Evolutionary conservation across 129 eudicot species (phyloP), one percentile per base, ranked within the genome.

Genomic region (Cynara cardunculus): DNA sequence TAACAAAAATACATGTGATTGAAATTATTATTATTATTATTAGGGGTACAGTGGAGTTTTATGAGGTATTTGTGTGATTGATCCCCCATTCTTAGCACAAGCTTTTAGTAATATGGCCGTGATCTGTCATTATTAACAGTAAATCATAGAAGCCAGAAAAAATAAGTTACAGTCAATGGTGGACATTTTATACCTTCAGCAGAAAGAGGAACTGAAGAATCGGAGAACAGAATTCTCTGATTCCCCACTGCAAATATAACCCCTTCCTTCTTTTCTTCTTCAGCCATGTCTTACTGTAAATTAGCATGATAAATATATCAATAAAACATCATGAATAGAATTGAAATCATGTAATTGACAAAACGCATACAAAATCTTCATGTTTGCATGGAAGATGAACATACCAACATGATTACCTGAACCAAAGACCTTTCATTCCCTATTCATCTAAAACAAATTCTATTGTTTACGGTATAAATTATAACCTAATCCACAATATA

Each of bases 151-250:
- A 65, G 19, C 41, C 62, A 39, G 11, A 77, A 66, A 67, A 34
- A 62, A 76, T 12, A 32, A 39, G 25, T 77, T 35, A 53, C 49
- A 53, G 80, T 75, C 8, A 49, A 69, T 31, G 31, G 77, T 18
- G 64, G 81, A 75, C 73, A 65, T 46, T 76, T 56, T 27, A 66
- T 83, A 90, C 97, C 97, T 83, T 90, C 81, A 39, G 87, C 73
- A 41, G 97, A 85, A 76, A 90, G 84, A 28, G 91, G 71, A 53
- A 89, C 76, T 6, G 94, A 87, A 56, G 94, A 82, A 88, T 85
- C 75, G 27, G 91, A 87, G 81, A 83, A 82, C 30, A 88, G 84
- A 64, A 86, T 46, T 85, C 80, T 35, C 82, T 72, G 87, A 35
- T 85, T 81, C 82, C 88, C 94, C 25, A 89, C 72, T 25, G 81